phyloP scores from a whole-genome alignment of 768 basidiomycete genomes.

The Phaffia australis region DNA sequence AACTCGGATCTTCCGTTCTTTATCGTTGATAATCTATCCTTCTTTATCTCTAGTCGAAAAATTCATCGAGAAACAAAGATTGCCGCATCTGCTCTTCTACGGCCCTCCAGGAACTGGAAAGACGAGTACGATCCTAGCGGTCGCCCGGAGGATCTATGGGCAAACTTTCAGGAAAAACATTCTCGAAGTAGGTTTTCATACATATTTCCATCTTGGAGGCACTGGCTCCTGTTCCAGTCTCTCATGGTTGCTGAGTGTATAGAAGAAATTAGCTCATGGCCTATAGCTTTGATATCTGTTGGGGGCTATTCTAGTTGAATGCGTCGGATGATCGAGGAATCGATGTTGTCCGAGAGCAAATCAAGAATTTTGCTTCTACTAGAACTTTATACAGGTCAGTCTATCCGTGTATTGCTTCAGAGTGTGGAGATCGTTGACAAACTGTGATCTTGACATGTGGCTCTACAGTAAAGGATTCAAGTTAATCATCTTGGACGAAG shows the following conservation, averaged over 20 bases:
- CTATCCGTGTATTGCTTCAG: too few species aligned
- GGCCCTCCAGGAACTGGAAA: constrained; percentile 96
- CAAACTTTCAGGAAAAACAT: constrained; percentile 76
- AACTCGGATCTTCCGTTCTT: neutral
- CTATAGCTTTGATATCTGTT: neutral
- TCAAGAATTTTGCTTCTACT: constrained; percentile 96
- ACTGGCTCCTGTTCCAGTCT: neutral
- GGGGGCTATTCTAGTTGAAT: constrained; percentile 54
- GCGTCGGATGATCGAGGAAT: constrained; percentile 98
- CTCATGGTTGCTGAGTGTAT: neutral
- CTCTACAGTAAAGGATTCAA: constrained; percentile 81
- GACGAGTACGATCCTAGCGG: constrained; percentile 91
- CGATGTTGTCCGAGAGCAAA: constrained; percentile 95
- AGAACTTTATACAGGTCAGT: constrained; percentile 55
- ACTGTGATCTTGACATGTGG: neutral
- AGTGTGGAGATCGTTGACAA: neutral
- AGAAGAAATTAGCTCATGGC: neutral
- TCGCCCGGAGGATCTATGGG: constrained; percentile 90
- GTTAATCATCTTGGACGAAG: constrained; percentile 94
- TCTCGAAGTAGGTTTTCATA: constrained; percentile 57
- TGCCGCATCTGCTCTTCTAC: constrained; percentile 93
- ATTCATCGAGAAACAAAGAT: constrained; percentile 85
- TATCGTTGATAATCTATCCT: constrained; percentile 13
- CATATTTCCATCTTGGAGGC: neutral
- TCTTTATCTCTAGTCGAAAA: constrained; percentile 63